These are phyloP conservation scores for Parietichytrium sp. DNA, from an alignment of 108 stramenopile species.

Conservation along the genomic window DNA sequence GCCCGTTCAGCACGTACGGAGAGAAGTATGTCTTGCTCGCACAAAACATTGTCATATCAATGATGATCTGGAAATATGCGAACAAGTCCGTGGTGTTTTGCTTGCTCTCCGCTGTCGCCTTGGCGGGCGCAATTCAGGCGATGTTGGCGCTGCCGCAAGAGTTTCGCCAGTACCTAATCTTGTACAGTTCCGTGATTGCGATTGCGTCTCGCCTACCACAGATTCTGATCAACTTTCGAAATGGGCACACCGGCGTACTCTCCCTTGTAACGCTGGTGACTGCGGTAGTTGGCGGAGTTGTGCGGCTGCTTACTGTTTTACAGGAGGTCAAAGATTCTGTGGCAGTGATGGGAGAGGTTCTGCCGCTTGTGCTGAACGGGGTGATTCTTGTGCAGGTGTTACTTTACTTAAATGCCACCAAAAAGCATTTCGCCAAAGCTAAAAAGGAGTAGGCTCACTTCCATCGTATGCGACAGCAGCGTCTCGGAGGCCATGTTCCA, in stretches of 20 bases:
- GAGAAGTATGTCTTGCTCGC: slow-evolving; percentile 26
- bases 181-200: not conserved
- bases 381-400: not conserved
- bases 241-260: slow-evolving; percentile 11
- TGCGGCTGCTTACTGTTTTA: not conserved
- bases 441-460: slow-evolving; percentile 17
- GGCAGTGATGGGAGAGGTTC: not conserved
- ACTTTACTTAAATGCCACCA: not conserved
- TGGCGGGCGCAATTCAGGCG: not conserved
- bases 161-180: not conserved
- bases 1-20: slow-evolving; percentile 26
- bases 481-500: too few relatives aligned
- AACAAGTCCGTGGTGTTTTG: not conserved
- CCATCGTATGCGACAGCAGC: too few relatives aligned
- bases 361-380: not conserved
- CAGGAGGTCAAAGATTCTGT: not conserved
- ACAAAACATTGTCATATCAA: not conserved
- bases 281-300: not conserved
- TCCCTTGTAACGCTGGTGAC: not conserved
- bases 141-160: not conserved
- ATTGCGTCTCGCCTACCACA: not conserved
- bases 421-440: slow-evolving; percentile 13
- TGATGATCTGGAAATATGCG: not conserved
- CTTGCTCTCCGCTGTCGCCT: not conserved
- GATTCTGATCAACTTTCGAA: not conserved